These are phyloP conservation scores for Centaurea solstitialis DNA, from an alignment of 129 eudicot species.

Conservation along the genomic window DNA sequence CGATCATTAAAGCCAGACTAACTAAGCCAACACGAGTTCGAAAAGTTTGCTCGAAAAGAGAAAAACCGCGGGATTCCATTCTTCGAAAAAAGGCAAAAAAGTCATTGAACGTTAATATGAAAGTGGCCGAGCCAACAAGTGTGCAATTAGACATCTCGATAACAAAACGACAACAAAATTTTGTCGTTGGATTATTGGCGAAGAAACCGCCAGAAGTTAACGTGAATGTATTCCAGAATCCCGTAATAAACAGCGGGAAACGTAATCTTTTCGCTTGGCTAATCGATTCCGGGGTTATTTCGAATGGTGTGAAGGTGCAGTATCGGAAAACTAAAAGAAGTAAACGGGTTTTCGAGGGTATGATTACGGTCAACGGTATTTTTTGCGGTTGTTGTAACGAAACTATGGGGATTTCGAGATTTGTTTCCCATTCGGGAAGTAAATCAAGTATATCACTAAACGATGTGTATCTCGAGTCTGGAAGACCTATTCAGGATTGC, in stretches of 20 bases:
- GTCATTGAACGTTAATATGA: neutral
- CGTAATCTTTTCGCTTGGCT: slow-evolving; percentile 61
- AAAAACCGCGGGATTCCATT: neutral
- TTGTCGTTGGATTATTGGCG: too few relatives aligned
- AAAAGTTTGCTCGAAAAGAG: neutral
- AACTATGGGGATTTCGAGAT: slow-evolving; percentile 27
- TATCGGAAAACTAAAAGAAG: slow-evolving; percentile 34
- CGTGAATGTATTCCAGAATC: neutral
- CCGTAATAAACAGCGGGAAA: slow-evolving; percentile 33
- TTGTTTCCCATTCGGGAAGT: slow-evolving; percentile 55
- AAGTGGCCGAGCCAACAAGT: neutral
- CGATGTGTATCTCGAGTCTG: slow-evolving; percentile 47
- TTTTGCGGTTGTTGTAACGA: slow-evolving; percentile 51
- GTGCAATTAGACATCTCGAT: neutral
- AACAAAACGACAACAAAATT: neutral
- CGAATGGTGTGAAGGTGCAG: slow-evolving; percentile 42
- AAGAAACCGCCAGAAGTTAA: too few relatives aligned
- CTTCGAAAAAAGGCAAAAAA: neutral
- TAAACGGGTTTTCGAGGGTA: slow-evolving; percentile 44
- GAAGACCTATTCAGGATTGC: slow-evolving; percentile 51
- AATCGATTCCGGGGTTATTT: slow-evolving; percentile 54
- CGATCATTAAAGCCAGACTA: neutral
- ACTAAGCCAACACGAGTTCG: neutral
- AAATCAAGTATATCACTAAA: slow-evolving; percentile 26
- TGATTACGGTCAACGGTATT: slow-evolving; percentile 55